A percentile compares a stretch with the other conserved stretches of the same genome.
Conservation (phyloP, 768 basidiomycete genomes). For the Tulasnella sp. region DNA sequence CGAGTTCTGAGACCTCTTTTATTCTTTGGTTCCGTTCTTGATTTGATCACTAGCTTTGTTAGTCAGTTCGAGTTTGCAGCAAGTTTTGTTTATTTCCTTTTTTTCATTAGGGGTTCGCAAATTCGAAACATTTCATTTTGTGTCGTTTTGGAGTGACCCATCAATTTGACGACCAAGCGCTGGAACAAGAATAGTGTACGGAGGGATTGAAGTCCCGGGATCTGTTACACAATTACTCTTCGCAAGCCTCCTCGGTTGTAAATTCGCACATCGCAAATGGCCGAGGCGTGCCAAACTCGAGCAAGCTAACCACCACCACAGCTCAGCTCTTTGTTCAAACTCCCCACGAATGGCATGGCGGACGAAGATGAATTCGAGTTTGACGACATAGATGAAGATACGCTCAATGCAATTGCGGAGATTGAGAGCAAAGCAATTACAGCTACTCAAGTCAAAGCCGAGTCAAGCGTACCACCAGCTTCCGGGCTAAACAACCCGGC, state of each 20-base stretch:
- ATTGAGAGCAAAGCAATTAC: not conserved
- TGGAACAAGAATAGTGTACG: not conserved
- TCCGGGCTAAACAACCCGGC: not conserved
- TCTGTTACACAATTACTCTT: not conserved
- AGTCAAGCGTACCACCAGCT: not conserved
- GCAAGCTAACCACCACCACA: not conserved
- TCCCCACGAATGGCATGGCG: not conserved
- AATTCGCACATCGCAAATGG: not conserved
- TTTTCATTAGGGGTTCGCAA: not conserved
- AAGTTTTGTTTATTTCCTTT: too few species aligned
- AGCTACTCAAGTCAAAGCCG: not conserved
- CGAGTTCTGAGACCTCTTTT: not conserved
- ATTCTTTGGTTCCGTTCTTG: not conserved
- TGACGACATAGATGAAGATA: not conserved
- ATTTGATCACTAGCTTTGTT: not conserved
- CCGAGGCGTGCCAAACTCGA: not conserved
- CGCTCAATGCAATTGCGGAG: not conserved
- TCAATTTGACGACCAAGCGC: not conserved
- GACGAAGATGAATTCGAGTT: constrained; percentile 9
- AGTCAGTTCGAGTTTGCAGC: too few species aligned
- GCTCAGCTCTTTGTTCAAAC: not conserved
- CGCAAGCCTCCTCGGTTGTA: not conserved
- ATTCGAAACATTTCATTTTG: not conserved
- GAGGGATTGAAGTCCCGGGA: not conserved
- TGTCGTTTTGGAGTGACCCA: not conserved